Base-by-base conservation (phyloP, 352 stramenopile species). In the Aphanomyces stellatus region DNA sequence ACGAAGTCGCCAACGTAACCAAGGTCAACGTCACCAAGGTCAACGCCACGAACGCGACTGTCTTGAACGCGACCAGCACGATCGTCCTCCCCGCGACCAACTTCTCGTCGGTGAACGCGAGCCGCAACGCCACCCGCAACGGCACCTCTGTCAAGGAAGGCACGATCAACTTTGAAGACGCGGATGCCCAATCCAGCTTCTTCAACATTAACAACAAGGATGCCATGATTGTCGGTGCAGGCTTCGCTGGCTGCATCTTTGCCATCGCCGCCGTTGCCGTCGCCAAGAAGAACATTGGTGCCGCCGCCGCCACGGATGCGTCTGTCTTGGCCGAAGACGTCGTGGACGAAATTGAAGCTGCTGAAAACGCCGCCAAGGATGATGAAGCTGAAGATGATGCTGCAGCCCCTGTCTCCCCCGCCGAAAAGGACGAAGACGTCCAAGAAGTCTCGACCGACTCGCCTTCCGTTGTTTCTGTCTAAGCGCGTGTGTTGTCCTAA, bases 321-420 rank as follows among this genome's bases (percentile, higher is more conserved):
- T 65, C 57, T 51, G 57, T 65, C 57, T 51, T 65, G 31, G 57
- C 57, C 27, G 57, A 65, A 17, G 34, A 65, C 28, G 57, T 33
- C 33, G 34, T 65, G 15, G 57, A 65, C 28, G 57, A 65, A 28
- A 65, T 65, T 31, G 57, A 65, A 65, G 57, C 57, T 46, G 57
- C 35, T 24, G 57, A 65, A 51, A 65, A 65, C 28, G 41, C 35
- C 31, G 55, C 3, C 15, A 34, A 41, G 27, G 28, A 5, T 11
- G 1, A 31, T 1, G 28, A 41, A 13, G n/a, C n/a, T n/a, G 57
- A 49, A 7, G 34, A 65, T 22, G 57, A 55, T 19, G 28, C 57
- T 46, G 56, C 46, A 22, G 8, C 46, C 17, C 46, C 46, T 28
- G 49, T 24, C 33, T 57, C 49, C 27, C 49, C 49, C 30, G 19